phyloP scores from a whole-genome alignment of 768 basidiomycete species.

The Rhizopogon rudus region DNA sequence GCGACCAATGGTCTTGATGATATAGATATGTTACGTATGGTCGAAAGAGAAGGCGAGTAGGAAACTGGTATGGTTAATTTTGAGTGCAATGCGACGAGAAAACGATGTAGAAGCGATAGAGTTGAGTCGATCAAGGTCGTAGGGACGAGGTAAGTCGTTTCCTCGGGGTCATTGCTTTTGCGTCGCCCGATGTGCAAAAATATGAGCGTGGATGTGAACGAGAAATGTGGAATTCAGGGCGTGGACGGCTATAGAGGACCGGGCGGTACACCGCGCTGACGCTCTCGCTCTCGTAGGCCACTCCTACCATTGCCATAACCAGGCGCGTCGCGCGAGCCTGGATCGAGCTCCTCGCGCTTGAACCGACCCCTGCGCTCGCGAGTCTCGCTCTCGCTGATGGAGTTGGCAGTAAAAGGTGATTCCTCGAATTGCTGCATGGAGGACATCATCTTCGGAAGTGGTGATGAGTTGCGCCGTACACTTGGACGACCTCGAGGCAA shows the following conservation, averaged over 20 bases:
- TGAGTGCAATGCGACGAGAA: constrained; percentile 14
- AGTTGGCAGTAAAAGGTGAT: constrained; percentile 19
- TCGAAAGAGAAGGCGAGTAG: constrained; percentile 24
- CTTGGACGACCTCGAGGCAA: constrained; percentile 40
- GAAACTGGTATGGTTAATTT: constrained; percentile 19
- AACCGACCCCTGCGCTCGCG: constrained; percentile 47
- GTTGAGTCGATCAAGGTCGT: constrained; percentile 13
- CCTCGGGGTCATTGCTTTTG: constrained; percentile 10
- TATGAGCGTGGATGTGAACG: constrained; percentile 4
- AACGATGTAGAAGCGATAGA: constrained; percentile 15
- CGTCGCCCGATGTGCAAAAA: constrained; percentile 1
- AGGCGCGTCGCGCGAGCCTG: constrained; percentile 43
- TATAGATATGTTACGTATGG: constrained; percentile 32
- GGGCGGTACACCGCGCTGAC: constrained; percentile 15
- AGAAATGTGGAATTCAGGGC: neutral
- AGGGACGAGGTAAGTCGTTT: constrained; percentile 16
- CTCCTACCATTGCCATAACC: constrained; percentile 64
- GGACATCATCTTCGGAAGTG: constrained; percentile 44
- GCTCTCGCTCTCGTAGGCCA: constrained; percentile 46
- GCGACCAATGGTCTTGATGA: constrained; percentile 23
- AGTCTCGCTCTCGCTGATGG: constrained; percentile 13
- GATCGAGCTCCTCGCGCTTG: constrained; percentile 48
- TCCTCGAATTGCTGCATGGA: constrained; percentile 31
- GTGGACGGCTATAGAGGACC: constrained; percentile 17
- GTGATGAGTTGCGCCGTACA: constrained; percentile 53